Evolutionary conservation across 2,329 filamentous ascomycete species (phyloP).

Genomic region (Penicillium sp.): DNA sequence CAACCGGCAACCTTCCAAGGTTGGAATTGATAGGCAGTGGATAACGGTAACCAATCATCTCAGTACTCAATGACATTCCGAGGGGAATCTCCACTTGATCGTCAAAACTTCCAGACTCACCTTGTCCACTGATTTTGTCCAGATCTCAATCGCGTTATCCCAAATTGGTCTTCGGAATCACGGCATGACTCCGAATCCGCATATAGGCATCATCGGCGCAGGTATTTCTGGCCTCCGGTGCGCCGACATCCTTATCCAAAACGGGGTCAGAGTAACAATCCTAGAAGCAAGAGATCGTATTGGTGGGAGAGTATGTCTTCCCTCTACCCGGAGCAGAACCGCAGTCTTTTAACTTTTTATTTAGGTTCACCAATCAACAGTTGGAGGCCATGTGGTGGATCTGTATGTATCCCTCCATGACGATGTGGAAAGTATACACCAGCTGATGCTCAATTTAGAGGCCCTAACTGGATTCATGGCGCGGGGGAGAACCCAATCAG

Average conservation of each 20-base stretch:
- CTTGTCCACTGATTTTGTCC: constrained; percentile 4
- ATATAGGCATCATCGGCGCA: constrained; percentile 59
- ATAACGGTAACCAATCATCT: constrained; percentile 20
- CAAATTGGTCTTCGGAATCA: too few species aligned
- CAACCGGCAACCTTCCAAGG: not conserved
- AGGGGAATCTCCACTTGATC: not conserved
- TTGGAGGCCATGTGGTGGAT: constrained; percentile 54
- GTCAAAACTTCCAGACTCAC: not conserved
- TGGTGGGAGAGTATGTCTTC: constrained; percentile 53
- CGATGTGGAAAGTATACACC: not conserved
- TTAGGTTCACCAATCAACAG: constrained; percentile 50
- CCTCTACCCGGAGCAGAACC: not conserved
- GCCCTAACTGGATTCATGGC: constrained; percentile 65
- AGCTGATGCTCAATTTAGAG: constrained; percentile 38
- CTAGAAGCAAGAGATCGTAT: constrained; percentile 58
- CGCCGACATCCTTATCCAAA: constrained; percentile 56
- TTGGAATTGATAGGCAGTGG: not conserved
- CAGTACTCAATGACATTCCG: constrained; percentile 5
- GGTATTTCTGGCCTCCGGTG: constrained; percentile 60
- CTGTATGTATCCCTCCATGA: constrained; percentile 44
- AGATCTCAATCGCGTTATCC: constrained; percentile 1
- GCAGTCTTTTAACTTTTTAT: constrained; percentile 7
- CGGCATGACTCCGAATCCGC: constrained; percentile 42
- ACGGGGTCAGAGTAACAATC: constrained; percentile 57
- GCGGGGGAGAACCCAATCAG: constrained; percentile 59